Base-by-base conservation (phyloP, 108 stramenopile genomes). In the Cyclotella baltica region DNA sequence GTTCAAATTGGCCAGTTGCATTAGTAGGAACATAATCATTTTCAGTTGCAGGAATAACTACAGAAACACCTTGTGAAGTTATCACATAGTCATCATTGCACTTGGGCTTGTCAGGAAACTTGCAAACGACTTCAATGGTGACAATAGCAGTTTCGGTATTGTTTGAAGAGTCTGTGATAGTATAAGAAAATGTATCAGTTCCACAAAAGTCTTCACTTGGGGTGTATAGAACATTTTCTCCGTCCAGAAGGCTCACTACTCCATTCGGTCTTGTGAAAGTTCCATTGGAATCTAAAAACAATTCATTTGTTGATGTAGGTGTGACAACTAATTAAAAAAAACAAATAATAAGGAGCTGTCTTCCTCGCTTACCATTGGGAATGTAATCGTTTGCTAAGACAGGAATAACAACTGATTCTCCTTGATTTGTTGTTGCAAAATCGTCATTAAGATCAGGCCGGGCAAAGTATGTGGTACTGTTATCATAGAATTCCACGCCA, bases 151-250 rank as follows among this genome's bases (percentile, higher is more conserved):
- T 78, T 28, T 69, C 77, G 43, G 28, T 37, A 16, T 59, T 30
- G 20, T 53, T 37, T 16, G 46, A 31, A 10, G 57, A 16, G 29
- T 78, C 36, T 6, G 37, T 55, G 29, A 78, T 62, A 15, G 62
- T 78, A 53, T 78, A 78, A 3, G 57, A 66, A 68, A 71, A 78
- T 31, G 16, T 38, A 71, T 78, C 77, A 47, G 30, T 58, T 33
- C 77, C 77, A 65, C 77, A 78, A 55, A 71, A 78, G 18, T 43
- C 70, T 40, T 30, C 29, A 65, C 55, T 58, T 0, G 77, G 77
- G 43, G 63, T 71, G 55, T 78, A 78, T 10, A 71, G 35, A 62
- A 78, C 28, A 19, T 69, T 61, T 20, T 62, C 27, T 19, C 50
- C 46, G 9, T 53, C 70, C 23, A 53, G 61, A 19, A 25, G 13